Conservation (phyloP, 2,329 filamentous ascomycete genomes). For the Lecanicillium sp. region DNA sequence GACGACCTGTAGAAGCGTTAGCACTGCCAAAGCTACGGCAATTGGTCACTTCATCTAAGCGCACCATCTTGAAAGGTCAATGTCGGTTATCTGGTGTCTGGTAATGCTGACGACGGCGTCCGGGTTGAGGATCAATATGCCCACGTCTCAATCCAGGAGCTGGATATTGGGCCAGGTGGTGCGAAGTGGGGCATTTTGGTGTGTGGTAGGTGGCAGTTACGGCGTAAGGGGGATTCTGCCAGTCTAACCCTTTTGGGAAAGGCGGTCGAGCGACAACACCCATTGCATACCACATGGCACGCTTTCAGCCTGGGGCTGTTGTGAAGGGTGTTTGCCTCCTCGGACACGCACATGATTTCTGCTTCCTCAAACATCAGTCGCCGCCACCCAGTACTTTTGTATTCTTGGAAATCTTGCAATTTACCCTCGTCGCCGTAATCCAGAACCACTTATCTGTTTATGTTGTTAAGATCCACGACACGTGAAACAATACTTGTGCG, state of each 20-base stretch:
- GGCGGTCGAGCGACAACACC: conserved; percentile 4
- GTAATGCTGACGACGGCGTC: conserved; percentile 9
- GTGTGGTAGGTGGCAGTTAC: conserved; percentile 1
- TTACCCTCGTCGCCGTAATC: too few relatives aligned
- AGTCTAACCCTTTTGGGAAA: conserved; percentile 5
- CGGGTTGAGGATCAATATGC: conserved; percentile 7
- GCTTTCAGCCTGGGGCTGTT: conserved; percentile 3
- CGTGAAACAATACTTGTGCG: too few relatives aligned
- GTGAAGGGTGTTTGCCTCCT: conserved; percentile 8
- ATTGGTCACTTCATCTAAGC: conserved; percentile 10
- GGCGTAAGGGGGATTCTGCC: conserved; percentile 9
- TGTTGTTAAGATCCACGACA: too few relatives aligned
- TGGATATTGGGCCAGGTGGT: conserved; percentile 13
- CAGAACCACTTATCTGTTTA: too few relatives aligned
- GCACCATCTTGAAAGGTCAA: conserved; percentile 29
- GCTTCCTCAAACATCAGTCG: too few relatives aligned
- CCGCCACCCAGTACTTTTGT: too few relatives aligned
- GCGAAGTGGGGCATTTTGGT: conserved; percentile 6
- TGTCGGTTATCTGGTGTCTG: conserved; percentile 13
- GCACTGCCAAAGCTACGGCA: conserved; percentile 3
- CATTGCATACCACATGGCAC: not conserved
- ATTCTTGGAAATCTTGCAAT: too few relatives aligned
- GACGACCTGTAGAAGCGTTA: conserved; percentile 63
- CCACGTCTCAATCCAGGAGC: conserved; percentile 10
- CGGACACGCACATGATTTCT: too few relatives aligned